A percentile compares a stretch with the other conserved stretches of the same genome.
Conservation (phyloP, 768 basidiomycete species). For the Auricularia sp. region DNA sequence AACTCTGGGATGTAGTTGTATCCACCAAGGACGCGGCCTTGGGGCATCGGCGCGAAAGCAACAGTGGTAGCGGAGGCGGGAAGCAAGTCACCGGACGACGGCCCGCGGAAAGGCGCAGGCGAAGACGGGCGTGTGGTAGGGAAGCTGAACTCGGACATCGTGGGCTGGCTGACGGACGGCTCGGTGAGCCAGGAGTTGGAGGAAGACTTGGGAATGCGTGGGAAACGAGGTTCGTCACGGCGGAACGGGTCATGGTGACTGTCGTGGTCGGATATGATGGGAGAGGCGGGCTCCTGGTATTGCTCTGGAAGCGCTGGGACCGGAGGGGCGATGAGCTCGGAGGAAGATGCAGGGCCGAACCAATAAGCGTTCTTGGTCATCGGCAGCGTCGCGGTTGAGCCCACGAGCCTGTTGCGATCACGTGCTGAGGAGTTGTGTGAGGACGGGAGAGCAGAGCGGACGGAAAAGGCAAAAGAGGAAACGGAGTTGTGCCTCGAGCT, state of each 20-base stretch:
- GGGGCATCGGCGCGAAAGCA: constrained; percentile 36
- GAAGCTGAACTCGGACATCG: constrained; percentile 60
- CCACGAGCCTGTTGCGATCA: constrained; percentile 23
- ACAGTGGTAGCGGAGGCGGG: constrained; percentile 17
- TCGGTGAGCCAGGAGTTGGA: constrained; percentile 70
- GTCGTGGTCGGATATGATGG: constrained; percentile 27
- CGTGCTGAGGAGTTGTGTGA: constrained; percentile 29
- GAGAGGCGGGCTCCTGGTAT: constrained; percentile 37
- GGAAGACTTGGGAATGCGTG: constrained; percentile 43
- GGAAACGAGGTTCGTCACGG: constrained; percentile 35
- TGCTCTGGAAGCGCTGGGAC: constrained; percentile 45
- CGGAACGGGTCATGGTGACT: constrained; percentile 57
- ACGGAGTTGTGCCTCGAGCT: constrained; percentile 45
- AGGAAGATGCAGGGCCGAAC: constrained; percentile 41
- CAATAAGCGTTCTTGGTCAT: constrained; percentile 47
- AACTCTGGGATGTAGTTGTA: constrained; percentile 49
- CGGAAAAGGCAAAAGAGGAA: constrained; percentile 67
- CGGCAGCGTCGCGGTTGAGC: constrained; percentile 24
- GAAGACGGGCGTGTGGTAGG: constrained; percentile 27
- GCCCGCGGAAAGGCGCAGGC: constrained; percentile 14
- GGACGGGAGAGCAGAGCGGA: constrained; percentile 38
- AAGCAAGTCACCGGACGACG: constrained; percentile 23
- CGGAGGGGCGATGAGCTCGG: constrained; percentile 41
- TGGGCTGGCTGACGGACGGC: constrained; percentile 43
- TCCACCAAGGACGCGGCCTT: constrained; percentile 55